A percentile compares a stretch with the other conserved stretches of the same genome.
phyloP scores from a whole-genome alignment of 257 asterid genomes.

The Striga asiatica region DNA sequence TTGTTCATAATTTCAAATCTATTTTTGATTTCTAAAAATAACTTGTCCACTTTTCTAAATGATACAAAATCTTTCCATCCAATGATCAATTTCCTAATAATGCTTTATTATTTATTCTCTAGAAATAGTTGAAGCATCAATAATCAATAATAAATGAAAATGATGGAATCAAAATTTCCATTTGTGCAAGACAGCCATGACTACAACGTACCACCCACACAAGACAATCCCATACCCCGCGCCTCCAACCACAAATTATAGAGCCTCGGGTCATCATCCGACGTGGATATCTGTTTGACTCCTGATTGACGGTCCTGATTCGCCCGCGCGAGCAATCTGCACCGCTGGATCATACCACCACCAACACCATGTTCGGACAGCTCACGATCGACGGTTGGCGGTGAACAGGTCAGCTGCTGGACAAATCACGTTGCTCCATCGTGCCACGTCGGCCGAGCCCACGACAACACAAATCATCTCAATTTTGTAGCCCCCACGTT shows the following conservation, averaged over 20 bases:
- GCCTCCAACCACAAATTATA: slow-evolving; percentile 22
- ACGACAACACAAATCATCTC: slow-evolving; percentile 21
- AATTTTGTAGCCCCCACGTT: slow-evolving; percentile 36
- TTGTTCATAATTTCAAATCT: too few species aligned
- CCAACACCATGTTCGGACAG: slow-evolving; percentile 31
- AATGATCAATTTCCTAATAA: too few species aligned
- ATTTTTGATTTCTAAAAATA: too few species aligned
- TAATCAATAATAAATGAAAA: not conserved
- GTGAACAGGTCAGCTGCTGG: slow-evolving; percentile 33
- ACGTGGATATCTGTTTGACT: slow-evolving; percentile 26
- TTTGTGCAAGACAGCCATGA: slow-evolving; percentile 24
- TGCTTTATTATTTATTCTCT: too few species aligned
- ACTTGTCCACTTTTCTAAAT: too few species aligned
- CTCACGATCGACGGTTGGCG: slow-evolving; percentile 45
- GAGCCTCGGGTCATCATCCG: slow-evolving; percentile 4
- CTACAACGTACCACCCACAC: slow-evolving; percentile 35
- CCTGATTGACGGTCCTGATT: slow-evolving; percentile 23
- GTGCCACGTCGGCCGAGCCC: slow-evolving; percentile 42
- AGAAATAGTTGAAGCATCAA: too few species aligned
- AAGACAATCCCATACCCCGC: slow-evolving; percentile 26
- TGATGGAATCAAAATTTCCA: slow-evolving; percentile 10
- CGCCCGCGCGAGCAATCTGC: not conserved
- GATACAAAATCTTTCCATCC: too few species aligned
- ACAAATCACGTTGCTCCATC: slow-evolving; percentile 51
- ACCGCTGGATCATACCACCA: slow-evolving; percentile 23